A percentile compares a stretch with the other conserved stretches of the same genome.
phyloP scores from a whole-genome alignment of 1,139 yeast genomes.

The Blastobotrys illinoisensis region DNA sequence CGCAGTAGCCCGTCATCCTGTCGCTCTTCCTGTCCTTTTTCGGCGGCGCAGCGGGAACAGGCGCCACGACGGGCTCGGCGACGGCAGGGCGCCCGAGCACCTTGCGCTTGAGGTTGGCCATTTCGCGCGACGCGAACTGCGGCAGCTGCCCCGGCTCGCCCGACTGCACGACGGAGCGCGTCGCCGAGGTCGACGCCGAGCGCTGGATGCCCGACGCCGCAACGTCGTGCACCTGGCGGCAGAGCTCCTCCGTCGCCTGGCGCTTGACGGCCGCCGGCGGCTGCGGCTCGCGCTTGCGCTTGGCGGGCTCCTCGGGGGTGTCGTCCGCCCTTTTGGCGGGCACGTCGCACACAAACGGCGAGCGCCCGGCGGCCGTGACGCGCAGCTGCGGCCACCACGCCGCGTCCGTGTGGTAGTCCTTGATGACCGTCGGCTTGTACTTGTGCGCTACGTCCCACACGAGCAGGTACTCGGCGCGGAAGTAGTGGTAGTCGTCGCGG shows the following conservation, averaged over 20 bases:
- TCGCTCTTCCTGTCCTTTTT: slow-evolving; percentile 18
- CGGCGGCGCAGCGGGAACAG: not conserved
- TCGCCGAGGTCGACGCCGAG: slow-evolving; percentile 46
- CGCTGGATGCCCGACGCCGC: slow-evolving; percentile 79
- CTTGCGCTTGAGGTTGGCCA: slow-evolving; percentile 53
- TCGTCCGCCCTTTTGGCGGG: no score
- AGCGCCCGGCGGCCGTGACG: slow-evolving; percentile 42
- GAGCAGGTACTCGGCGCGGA: slow-evolving; percentile 67
- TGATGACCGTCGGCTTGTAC: slow-evolving; percentile 73
- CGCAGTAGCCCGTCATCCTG: slow-evolving; percentile 45
- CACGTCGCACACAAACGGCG: slow-evolving; percentile 60
- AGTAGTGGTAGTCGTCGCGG: slow-evolving; percentile 79
- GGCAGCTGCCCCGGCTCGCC: slow-evolving; percentile 29
- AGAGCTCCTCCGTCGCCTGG: not conserved
- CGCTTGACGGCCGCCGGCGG: not conserved
- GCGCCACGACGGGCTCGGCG: not conserved
- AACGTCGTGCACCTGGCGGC: slow-evolving; percentile 43
- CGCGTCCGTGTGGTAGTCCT: slow-evolving; percentile 66
- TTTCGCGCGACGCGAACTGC: slow-evolving; percentile 51
- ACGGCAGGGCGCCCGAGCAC: slow-evolving; percentile 18
- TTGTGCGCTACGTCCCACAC: slow-evolving; percentile 77
- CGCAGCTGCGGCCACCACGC: slow-evolving; percentile 47
- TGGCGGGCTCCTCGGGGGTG: not conserved
- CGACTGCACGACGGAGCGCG: slow-evolving; percentile 36
- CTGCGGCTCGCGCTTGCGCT: not conserved